Percentiles rank a stretch among this genome's conserved stretches.
phyloP scores from a whole-genome alignment of 2,329 filamentous ascomycete genomes.

The Anthostomella pinea region DNA sequence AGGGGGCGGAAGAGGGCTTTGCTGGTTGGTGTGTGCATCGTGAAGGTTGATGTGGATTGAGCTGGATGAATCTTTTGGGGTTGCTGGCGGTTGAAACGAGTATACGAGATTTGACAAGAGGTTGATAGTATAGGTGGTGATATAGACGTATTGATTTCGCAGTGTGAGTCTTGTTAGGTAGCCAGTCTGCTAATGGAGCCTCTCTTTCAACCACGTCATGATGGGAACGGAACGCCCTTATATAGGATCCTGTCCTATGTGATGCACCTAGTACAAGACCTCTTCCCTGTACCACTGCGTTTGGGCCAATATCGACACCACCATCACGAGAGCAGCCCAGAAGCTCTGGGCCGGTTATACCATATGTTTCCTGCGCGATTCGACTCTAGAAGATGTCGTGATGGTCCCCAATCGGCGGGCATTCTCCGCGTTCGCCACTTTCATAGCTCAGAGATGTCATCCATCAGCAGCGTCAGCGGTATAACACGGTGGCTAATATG shows the following conservation, averaged over 20 bases:
- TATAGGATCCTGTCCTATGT: too few species aligned
- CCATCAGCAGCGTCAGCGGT: slow-evolving; percentile 1
- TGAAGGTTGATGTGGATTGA: slow-evolving; percentile 2
- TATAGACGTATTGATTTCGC: background rate
- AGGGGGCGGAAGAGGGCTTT: slow-evolving; percentile 17
- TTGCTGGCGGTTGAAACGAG: too few species aligned
- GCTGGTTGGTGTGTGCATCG: slow-evolving; percentile 15
- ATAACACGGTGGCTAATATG: slow-evolving; percentile 17
- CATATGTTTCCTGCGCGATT: too few species aligned
- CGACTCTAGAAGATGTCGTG: too few species aligned
- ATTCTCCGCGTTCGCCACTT: background rate
- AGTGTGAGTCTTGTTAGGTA: too few species aligned
- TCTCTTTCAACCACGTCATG: too few species aligned
- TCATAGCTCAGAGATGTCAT: background rate
- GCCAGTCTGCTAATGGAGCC: too few species aligned
- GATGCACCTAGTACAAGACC: too few species aligned
- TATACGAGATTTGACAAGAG: too few species aligned
- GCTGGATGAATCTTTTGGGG: slow-evolving; percentile 1
- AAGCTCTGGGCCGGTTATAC: too few species aligned
- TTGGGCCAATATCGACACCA: slow-evolving; percentile 6
- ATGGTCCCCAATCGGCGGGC: too few species aligned
- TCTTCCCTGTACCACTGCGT: slow-evolving; percentile 3
- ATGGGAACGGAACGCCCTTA: slow-evolving; percentile 6
- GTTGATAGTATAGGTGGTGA: too few species aligned
- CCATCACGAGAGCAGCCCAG: background rate